Evolutionary conservation across 1,139 yeast genomes (phyloP), one percentile per base, ranked within the genome.

Genomic region (Taiozyma sp.): DNA sequence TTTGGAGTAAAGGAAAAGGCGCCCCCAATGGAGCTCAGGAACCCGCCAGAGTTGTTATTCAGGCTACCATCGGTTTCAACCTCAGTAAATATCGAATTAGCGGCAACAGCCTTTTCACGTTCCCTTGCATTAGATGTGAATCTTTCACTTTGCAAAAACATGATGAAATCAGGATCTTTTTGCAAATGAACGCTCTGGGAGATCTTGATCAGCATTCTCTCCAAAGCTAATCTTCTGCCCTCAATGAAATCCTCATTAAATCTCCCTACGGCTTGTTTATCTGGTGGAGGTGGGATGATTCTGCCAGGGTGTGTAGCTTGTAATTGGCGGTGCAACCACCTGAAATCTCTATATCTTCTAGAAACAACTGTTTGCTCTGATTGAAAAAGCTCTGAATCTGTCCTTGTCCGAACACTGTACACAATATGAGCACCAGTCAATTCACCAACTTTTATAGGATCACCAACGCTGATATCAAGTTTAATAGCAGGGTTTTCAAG

Each of bases 201-300:
- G 34, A 89, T 85, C 63, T 87, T 87, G 51, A 68, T 72, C 54
- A 93, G 75, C 99, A 93, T 95, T 58, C 79, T 82, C 64, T 92
- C 97, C 66, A 93, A 74, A n/a, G 95, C 90, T 42, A 84, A 72
- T 54, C 98, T 75, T 68, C 99, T 80, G 57, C 82, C 83, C 65
- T 92, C 98, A 49, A 93, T 84, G 63, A 93, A 91, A 62, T 84
- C 91, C 59, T 88, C 92, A 63, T 90, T 89, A 69, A 86, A 87
- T 57, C 96, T 75, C 4, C 97, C 97, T 53, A 92, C 86, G 0
- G 90, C 88, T 68, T 93, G 98, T 65, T 95, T 95, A 40, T 90
- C 89, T 1, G 99, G 99, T 12, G 99, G 98, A 0, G 99, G 97
- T 1, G 99, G 99, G 29, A 95, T 84, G 43, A 95, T 86, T 52